A percentile compares a stretch with the other conserved stretches of the same genome.
Evolutionary conservation across 2,329 filamentous ascomycete genomes (phyloP).

Genomic region (Chrysoporthe cubensis): DNA sequence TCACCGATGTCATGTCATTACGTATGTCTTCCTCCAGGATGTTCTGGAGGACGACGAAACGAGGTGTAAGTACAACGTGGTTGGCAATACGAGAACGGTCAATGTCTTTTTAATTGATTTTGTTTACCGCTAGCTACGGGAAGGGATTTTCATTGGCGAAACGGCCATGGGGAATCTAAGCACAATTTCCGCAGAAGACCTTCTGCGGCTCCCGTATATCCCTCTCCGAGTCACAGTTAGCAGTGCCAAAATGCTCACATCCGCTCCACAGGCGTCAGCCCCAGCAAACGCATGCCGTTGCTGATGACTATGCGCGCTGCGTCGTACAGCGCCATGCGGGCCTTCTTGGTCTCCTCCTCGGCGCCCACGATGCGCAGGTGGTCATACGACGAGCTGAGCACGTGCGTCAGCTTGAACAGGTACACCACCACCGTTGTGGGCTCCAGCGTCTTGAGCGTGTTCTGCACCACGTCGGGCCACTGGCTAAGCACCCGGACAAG

Average conservation of each 20-base stretch:
- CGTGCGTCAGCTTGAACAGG: conserved; percentile 85
- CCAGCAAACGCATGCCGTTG: conserved; percentile 83
- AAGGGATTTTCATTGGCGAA: no score
- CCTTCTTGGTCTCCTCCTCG: conserved; percentile 71
- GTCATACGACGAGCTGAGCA: conserved; percentile 79
- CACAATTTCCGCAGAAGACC: background rate
- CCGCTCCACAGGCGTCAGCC: conserved; percentile 76
- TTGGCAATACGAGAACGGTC: background rate
- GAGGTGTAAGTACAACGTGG: background rate
- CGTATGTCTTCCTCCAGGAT: background rate
- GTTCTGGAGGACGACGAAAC: background rate
- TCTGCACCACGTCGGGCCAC: conserved; percentile 83
- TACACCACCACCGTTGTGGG: conserved; percentile 63
- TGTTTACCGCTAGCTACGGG: background rate
- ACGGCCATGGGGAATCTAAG: conserved; percentile 4
- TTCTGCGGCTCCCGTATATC: background rate
- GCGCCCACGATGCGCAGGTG: conserved; percentile 81
- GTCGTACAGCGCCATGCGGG: conserved; percentile 78
- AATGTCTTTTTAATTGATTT: background rate
- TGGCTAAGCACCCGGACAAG: conserved; percentile 77
- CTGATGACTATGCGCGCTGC: conserved; percentile 74
- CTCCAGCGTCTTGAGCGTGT: conserved; percentile 80
- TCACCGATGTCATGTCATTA: no score
- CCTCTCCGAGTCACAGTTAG: background rate
- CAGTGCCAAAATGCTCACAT: conserved; percentile 16